These are phyloP conservation scores for Fusarium sp. DNA, from an alignment of 2,329 filamentous ascomycete species.

Conservation along the genomic window DNA sequence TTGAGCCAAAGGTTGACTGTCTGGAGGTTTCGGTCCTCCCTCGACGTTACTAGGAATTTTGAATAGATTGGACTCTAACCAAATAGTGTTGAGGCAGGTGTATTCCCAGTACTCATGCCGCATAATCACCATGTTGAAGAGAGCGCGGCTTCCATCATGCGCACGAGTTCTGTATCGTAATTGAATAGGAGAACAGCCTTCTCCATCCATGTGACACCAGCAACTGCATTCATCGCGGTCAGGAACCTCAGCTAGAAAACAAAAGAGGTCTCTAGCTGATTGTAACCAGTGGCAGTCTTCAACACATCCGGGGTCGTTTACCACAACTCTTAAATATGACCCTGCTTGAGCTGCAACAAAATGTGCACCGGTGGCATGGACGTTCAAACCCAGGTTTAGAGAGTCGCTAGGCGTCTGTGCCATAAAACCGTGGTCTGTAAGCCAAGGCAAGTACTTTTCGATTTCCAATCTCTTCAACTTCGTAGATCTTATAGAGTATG, in stretches of 20 bases:
- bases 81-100: background rate
- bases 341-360: background rate
- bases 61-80: background rate
- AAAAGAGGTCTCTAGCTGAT: background rate
- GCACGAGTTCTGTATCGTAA: background rate
- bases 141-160: background rate
- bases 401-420: background rate
- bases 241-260: background rate
- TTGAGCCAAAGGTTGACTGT: background rate
- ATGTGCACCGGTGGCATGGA: background rate
- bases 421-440: background rate
- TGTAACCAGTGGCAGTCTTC: background rate
- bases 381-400: background rate
- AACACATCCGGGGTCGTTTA: background rate
- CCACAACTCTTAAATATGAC: background rate
- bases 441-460: background rate
- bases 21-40: background rate
- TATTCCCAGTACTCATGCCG: background rate
- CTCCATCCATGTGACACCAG: background rate
- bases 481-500: background rate
- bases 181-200: background rate
- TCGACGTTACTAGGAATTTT: background rate
- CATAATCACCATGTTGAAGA: background rate
- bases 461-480: background rate
- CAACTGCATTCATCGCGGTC: background rate